A percentile compares a stretch with the other conserved stretches of the same genome.
Evolutionary conservation across 208 protist genomes (phyloP).

Genomic region (Crithidia thermophila): DNA sequence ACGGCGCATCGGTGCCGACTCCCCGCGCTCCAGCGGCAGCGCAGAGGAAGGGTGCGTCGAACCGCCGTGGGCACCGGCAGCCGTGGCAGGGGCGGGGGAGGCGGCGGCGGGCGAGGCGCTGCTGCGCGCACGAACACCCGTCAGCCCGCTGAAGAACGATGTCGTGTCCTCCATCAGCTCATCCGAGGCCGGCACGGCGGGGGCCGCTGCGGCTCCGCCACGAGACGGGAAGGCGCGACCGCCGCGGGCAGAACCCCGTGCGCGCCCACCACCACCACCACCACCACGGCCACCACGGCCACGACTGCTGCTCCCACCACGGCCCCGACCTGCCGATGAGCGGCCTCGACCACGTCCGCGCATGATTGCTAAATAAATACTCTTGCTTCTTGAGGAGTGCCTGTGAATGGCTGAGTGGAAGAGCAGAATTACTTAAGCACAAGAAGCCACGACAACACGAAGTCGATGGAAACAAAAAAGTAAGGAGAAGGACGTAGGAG

Average conservation of each 20-base stretch:
- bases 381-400: too few relatives aligned
- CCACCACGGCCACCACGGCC: background rate
- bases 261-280: conserved; percentile 7
- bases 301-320: background rate
- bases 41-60: conserved; percentile 13
- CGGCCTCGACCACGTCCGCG: conserved; percentile 28
- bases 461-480: too few relatives aligned
- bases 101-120: background rate
- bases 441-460: too few relatives aligned
- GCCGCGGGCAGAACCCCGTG: conserved; percentile 4
- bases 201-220: background rate
- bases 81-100: background rate
- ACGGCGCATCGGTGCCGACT: background rate
- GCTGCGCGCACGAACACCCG: conserved; percentile 30
- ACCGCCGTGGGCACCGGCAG: background rate
- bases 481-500: too few relatives aligned
- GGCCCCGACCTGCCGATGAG: conserved; percentile 12
- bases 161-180: conserved; percentile 50
- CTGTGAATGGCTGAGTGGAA: conserved; percentile 31
- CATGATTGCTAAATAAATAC: too few relatives aligned
- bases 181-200: conserved; percentile 10
- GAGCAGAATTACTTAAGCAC: too few relatives aligned
- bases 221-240: conserved; percentile 2
- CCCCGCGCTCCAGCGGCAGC: background rate
- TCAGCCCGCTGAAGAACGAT: conserved; percentile 68